Base-by-base conservation (phyloP, 345 rosid genomes). In the Chamaenerion angustifolium region DNA sequence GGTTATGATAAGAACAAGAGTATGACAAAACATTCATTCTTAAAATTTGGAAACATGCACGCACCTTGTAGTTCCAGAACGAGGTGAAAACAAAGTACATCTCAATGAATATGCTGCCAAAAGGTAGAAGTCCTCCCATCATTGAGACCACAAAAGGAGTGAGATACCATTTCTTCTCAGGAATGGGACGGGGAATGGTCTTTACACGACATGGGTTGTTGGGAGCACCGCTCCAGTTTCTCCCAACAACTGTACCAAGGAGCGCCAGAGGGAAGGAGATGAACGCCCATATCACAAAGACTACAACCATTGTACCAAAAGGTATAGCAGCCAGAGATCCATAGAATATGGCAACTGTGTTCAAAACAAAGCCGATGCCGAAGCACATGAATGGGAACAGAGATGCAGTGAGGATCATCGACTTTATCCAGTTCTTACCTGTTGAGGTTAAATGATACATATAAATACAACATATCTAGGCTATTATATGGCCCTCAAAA, bases 11-110 rank as follows among this genome's bases (percentile, higher is more conserved):
- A 3, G 37, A 31, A 31, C 37, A 31, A 31, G 37, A 31, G 37
- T 31, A 8, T 7, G 5, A 5, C 37, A 31, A 23, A 31, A 31
- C 37, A 31, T 31, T 31, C 37, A 31, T 31, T 31, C 37, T 31
- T 31, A 31, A 31, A 31, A 3, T 31, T 31, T 5, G 7, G 37
- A 31, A 31, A 12, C 4, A 14, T 8, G 45, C 43, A 13, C 46
- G 74, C 68, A 88, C 96, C 96, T 84, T 88, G 92, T 88, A 88
- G 57, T 88, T 88, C 96, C 96, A 88, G 71, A 88, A 88, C 61
- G 96, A 88, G 10, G 96, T 88, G 78, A 88, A 88, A 68, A 88
- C 95, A 60, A 88, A 88, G 65, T 88, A 88, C 95, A 88, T 88
- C 76, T 88, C 96, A 17, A 88, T 88, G 70, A 88, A 88, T 61